Conservation (phyloP, 2,329 filamentous ascomycete species). For the Thermochaetoides dissita region DNA sequence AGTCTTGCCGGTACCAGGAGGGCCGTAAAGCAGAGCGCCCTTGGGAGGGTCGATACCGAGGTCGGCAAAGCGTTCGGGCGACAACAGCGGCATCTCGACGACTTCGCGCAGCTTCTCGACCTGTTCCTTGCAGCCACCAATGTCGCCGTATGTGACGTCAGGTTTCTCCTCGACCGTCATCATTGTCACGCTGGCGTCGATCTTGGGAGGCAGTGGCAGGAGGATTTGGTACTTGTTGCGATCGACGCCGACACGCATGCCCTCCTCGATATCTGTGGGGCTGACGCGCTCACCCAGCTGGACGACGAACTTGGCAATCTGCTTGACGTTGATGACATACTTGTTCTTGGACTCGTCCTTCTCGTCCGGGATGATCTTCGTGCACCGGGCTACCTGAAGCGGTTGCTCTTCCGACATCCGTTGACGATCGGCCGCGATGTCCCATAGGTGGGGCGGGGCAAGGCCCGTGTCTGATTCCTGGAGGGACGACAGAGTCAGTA, state of each 20-base stretch:
- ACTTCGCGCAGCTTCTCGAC: conserved; percentile 98
- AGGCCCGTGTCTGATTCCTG: conserved; percentile 97
- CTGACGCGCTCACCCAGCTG: conserved; percentile 93
- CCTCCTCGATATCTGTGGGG: conserved; percentile 97
- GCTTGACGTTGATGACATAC: conserved; percentile 99
- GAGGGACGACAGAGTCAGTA: background rate
- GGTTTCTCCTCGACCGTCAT: conserved; percentile 99
- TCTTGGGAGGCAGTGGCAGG: conserved; percentile 89
- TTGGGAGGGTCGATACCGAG: conserved; percentile 99
- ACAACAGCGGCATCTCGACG: conserved; percentile 94
- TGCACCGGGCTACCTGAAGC: conserved; percentile 92
- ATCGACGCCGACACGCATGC: conserved; percentile 97
- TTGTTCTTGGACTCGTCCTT: conserved; percentile 96
- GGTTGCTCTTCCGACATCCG: conserved; percentile 98
- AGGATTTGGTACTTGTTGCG: conserved; percentile 99
- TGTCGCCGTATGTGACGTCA: conserved; percentile 96
- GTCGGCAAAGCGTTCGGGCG: conserved; percentile 92
- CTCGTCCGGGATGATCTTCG: conserved; percentile 96
- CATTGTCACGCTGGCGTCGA: conserved; percentile 98
- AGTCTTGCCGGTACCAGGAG: conserved; percentile 97
- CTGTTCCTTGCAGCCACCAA: conserved; percentile 98
- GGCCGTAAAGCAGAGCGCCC: conserved; percentile 89
- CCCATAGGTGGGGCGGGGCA: conserved; percentile 96
- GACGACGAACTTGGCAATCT: conserved; percentile 98
- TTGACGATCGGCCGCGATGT: conserved; percentile 92